Evolutionary conservation across 2,329 filamentous ascomycete genomes (phyloP).

Genomic region (Colletotrichum magnum): DNA sequence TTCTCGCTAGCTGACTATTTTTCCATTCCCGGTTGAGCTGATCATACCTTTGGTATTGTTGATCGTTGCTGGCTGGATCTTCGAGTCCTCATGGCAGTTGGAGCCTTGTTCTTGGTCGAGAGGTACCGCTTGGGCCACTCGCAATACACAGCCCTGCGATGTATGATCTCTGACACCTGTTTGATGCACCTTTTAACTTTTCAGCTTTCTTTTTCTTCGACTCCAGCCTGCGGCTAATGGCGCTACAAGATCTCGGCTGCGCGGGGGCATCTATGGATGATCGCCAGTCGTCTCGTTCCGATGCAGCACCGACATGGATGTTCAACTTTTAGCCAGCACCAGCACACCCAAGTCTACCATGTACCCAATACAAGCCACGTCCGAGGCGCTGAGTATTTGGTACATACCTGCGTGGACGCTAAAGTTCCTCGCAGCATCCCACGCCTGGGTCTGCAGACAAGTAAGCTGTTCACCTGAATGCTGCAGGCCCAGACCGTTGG

Average conservation of each 20-base stretch:
- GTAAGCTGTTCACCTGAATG: neutral
- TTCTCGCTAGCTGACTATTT: no score
- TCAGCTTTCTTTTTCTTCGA: neutral
- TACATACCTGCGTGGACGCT: neutral
- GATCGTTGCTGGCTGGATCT: no score
- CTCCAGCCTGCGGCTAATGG: neutral
- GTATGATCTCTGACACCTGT: conserved; percentile 5
- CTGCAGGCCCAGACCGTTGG: neutral
- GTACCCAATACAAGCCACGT: conserved; percentile 20
- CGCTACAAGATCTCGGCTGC: conserved; percentile 19
- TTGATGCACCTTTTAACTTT: conserved; percentile 2
- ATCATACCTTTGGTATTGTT: no score
- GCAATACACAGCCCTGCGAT: no score
- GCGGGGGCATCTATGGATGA: conserved; percentile 5
- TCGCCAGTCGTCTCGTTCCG: conserved; percentile 33
- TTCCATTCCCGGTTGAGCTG: no score
- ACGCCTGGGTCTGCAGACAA: conserved; percentile 13
- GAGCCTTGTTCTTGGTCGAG: no score
- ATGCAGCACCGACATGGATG: conserved; percentile 28
- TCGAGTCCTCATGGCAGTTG: no score
- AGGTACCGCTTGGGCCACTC: no score
- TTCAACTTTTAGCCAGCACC: neutral
- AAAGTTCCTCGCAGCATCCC: neutral
- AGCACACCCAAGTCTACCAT: neutral
- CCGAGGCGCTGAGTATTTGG: neutral